Base-by-base conservation (phyloP, 2,329 filamentous ascomycete species). In the Neoascochyta sp. region DNA sequence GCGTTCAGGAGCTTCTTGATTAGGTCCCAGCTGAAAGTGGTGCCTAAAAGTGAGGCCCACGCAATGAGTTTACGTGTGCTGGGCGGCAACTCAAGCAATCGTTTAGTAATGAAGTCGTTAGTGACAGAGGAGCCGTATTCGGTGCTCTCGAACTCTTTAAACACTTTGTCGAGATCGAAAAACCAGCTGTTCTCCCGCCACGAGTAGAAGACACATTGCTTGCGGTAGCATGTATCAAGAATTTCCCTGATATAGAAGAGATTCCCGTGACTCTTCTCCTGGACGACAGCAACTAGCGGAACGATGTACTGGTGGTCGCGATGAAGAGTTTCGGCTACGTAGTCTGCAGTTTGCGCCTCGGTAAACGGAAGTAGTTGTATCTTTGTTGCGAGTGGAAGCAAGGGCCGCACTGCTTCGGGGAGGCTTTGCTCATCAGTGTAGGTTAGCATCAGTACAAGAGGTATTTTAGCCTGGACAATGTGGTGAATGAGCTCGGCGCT, bases 191-290 rank as follows among this genome's bases (percentile, higher is more conserved):
- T 85, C 43, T 83, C 78, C 47, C 80, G 80, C 72, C 92, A 95
- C 40, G 88, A 87, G 61, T 94, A 95, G 76, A 81, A 94, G 27
- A 95, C 83, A 58, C 86, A 94, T 45, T 82, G 82, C 54, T 86
- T 92, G 22, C 86, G 79, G 58, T 94, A 81, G 57, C 86, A 93
- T 3, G 83, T 82, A 52, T 86, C 86, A 4, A 95, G 74, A 75
- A 95, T 93, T 63, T 95, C 86, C 32, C 86, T 76, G 60, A 95
- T 84, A 52, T 92, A 93, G 52, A 95, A 95, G 0, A 88, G 83
- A 40, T 94, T 95, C 2, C 89, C 89, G 15, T 77, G 77, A 7
- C 86, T 90, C 65, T 92, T 93, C 51, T 90, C 88, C 57, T 93
- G 85, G 5, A 95, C 79, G 7, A 95, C 85, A 5, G 88, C 77